Evolutionary conservation across 2,329 filamentous ascomycete species (phyloP), one percentile per base, ranked within the genome.

Genomic region (Sporothrix phasma): DNA sequence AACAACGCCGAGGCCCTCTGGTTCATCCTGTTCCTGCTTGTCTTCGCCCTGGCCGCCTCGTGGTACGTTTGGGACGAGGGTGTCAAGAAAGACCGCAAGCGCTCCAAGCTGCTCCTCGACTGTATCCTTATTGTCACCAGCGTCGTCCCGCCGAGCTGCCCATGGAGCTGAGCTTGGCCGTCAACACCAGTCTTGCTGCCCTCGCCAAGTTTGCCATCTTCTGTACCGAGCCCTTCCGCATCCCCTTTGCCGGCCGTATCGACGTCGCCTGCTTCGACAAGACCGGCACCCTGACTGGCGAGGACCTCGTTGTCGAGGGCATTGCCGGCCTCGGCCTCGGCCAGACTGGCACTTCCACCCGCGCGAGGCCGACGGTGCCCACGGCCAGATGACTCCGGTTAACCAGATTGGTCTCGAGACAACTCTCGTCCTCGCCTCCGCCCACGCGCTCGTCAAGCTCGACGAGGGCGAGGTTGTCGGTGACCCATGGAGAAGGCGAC

Each of bases 11-110:
- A 99, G 77, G 94, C 94, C 1, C 79, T 99, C n/a, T 82, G 96
- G 66, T 99, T 99, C 79, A 99, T 99, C 69, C 82, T 99, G 66
- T 99, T 99, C 82, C 83, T 99, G 31, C 84, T 96, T 63, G 84
- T 97, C 71, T 99, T 99, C 77, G 95, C 95, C 71, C 85, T 99
- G 74, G 95, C 94, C 64, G 94, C 94, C 61, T 96, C 94, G 13
- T 97, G 94, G 92, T 99, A 99, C 75, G 94, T 99, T 66, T 99
- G 94, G 94, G 86, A 92, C 67, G 93, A 99, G 76, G 95, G 94
- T 79, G 93, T 99, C 63, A 84, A 84, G 73, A 92, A 89, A 78
- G 93, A 97, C 72, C 88, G 94, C 73, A 97, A 99, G 80, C 88
- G 94, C 68, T 97, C 93, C 54, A 99, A 99, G 84, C 85, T 99